phyloP scores from a whole-genome alignment of 2,329 filamentous ascomycete genomes.

The Aspergillus nomiae region DNA sequence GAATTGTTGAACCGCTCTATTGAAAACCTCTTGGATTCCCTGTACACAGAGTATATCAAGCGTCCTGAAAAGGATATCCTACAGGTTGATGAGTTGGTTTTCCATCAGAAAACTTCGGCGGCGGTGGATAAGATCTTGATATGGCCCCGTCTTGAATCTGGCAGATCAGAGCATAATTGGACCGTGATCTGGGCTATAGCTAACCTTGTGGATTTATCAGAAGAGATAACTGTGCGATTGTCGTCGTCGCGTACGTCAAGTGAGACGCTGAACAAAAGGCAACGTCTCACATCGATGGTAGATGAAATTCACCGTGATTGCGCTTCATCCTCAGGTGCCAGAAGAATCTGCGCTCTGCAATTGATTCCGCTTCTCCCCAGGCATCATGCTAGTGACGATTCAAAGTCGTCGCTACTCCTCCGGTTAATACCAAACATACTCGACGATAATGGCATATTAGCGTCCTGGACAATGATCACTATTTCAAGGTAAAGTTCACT shows the following conservation, averaged over 20 bases:
- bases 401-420: conserved; percentile 58
- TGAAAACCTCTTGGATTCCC: conserved; percentile 66
- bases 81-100: conserved; percentile 74
- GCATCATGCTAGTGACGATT: conserved; percentile 51
- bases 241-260: conserved; percentile 11
- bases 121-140: conserved; percentile 42
- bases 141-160: conserved; percentile 38
- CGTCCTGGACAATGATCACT: conserved; percentile 84
- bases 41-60: conserved; percentile 78
- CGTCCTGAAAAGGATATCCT: conserved; percentile 71
- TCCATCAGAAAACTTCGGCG: conserved; percentile 39
- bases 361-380: conserved; percentile 56
- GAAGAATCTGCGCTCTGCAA: conserved; percentile 56
- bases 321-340: conserved; percentile 37
- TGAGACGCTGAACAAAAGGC: conserved; percentile 35
- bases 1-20: conserved; percentile 50
- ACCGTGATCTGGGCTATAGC: conserved; percentile 43
- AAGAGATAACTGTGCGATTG: conserved; percentile 23
- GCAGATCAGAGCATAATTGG: conserved; percentile 44
- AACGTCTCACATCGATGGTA: conserved; percentile 37
- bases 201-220: conserved; percentile 42
- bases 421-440: conserved; percentile 61
- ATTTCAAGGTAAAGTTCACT: conserved; percentile 66
- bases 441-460: conserved; percentile 68
- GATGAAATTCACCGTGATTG: conserved; percentile 41